A percentile compares a stretch with the other conserved stretches of the same genome.
Conservation (phyloP, 805 yeast genomes). For the Maudiozyma pseudohumilis region DNA sequence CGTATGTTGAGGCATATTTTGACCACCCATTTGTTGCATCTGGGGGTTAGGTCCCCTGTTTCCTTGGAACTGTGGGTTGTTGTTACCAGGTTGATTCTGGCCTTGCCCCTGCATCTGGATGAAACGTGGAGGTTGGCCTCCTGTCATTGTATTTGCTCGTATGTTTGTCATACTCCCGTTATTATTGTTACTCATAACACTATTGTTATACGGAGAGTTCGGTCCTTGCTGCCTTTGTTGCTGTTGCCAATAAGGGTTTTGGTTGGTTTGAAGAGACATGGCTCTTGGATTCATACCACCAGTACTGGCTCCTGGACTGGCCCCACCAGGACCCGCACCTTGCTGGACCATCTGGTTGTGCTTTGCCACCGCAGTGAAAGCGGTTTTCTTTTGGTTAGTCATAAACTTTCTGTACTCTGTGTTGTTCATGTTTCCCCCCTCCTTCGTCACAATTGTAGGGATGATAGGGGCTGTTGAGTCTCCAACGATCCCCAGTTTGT, state of each 20-base stretch:
- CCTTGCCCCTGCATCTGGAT: neutral
- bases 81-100: neutral
- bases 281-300: slow-evolving; percentile 18
- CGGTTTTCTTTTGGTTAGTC: slow-evolving; percentile 56
- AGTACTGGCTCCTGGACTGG: neutral
- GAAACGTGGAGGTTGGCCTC: slow-evolving; percentile 2
- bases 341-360: slow-evolving; percentile 9
- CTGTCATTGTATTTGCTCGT: slow-evolving; percentile 8
- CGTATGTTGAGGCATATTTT: slow-evolving; percentile 4
- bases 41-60: neutral
- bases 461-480: slow-evolving; percentile 65
- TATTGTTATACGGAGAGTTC: neutral
- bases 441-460: slow-evolving; percentile 47
- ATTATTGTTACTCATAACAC: neutral
- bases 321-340: neutral
- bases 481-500: slow-evolving; percentile 40
- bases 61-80: neutral
- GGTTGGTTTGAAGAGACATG: slow-evolving; percentile 22
- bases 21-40: neutral
- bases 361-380: slow-evolving; percentile 37
- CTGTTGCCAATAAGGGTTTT: slow-evolving; percentile 4
- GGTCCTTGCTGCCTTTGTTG: neutral
- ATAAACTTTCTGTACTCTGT: slow-evolving; percentile 60
- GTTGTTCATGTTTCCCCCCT: slow-evolving; percentile 33
- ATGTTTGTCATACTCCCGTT: slow-evolving; percentile 1